Base-by-base conservation (phyloP, 768 basidiomycete species). In the Termitomyces sp. region DNA sequence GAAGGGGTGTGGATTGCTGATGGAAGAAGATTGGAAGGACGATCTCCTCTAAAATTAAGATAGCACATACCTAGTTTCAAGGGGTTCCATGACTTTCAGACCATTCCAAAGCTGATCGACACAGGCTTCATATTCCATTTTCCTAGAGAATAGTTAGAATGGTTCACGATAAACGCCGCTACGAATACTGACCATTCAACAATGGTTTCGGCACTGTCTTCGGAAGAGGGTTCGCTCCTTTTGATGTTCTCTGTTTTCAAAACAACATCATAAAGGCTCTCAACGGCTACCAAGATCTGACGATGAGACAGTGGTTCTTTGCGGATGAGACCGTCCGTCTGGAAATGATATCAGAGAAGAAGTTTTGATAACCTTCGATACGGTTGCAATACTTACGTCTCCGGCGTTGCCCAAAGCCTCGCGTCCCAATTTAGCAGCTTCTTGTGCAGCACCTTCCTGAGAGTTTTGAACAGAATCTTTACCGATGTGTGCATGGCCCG, bases 1-100 rank as follows among this genome's bases (percentile, higher is more conserved):
- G 75, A 99, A 98, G 2, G 97, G 97, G 74, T 99, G 97, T 3
- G 96, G 96, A 61, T 90, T 81, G 69, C 95, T 95, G 63, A 1
- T 49, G 52, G 48, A n/a, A 6, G 24, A n/a, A 46, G 13, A 44
- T 7, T 48, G 20, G 34, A 20, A 55, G 18, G n/a, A 4, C 12
- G 22, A 27, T 46, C 32, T 37, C 24, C 13, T 3, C n/a, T n/a
- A 20, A 8, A 41, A 9, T 3, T 13, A 48, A 36, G 20, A 46
- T n/a, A 42, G 61, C 76, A 39, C 27, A 39, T 60, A 93, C 94
- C 94, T 94, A n/a, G 90, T 89, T 68, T 94, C 94, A 18, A 98
- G 81, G 41, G 94, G 93, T 5, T 91, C 86, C 78, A 91, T 87
- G n/a, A 98, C 91, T 63, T 86, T 79, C 27, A 96, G 70, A 32